Evolutionary conservation across 495 filamentous ascomycete species (phyloP).

Genomic region (Cudoniella acicularis): DNA sequence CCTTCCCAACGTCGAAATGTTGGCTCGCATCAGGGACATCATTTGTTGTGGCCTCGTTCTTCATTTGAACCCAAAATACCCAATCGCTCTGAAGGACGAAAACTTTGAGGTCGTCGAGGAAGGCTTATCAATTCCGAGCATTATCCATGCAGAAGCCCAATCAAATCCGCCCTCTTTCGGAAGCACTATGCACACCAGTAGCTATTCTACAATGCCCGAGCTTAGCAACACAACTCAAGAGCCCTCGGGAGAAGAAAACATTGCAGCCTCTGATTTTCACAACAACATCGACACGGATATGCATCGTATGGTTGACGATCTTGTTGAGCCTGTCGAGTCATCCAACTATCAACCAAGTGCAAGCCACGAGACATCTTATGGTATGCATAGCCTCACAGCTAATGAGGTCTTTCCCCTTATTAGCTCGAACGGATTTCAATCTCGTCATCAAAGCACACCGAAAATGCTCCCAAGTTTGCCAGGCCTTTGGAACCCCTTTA

Average conservation of each 20-base stretch:
- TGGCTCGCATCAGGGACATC: slow-evolving; percentile 63
- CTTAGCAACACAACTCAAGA: neutral
- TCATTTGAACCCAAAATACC: slow-evolving; percentile 26
- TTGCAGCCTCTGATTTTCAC: slow-evolving; percentile 25
- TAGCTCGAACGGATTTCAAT: slow-evolving; percentile 1
- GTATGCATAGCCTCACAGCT: slow-evolving; percentile 24
- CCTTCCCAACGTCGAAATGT: slow-evolving; percentile 67
- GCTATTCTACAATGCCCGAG: neutral
- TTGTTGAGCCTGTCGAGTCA: slow-evolving; percentile 48
- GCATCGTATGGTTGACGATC: slow-evolving; percentile 61
- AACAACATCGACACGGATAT: slow-evolving; percentile 39
- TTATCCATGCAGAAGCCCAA: neutral
- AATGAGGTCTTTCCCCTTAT: slow-evolving; percentile 25
- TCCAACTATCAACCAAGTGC: neutral
- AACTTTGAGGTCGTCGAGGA: slow-evolving; percentile 15
- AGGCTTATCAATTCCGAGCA: neutral
- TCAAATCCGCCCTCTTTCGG: neutral
- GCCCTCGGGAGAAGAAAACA: no score
- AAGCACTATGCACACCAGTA: neutral
- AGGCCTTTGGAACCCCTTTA: slow-evolving; percentile 20
- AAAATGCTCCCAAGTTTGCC: slow-evolving; percentile 23
- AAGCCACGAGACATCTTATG: slow-evolving; percentile 31
- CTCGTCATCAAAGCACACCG: slow-evolving; percentile 15
- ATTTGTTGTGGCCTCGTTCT: slow-evolving; percentile 62
- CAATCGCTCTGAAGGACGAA: slow-evolving; percentile 5